These are phyloP conservation scores for Rhododendron williamsianum DNA, from an alignment of 148 eudicot species.

Conservation along the genomic window DNA sequence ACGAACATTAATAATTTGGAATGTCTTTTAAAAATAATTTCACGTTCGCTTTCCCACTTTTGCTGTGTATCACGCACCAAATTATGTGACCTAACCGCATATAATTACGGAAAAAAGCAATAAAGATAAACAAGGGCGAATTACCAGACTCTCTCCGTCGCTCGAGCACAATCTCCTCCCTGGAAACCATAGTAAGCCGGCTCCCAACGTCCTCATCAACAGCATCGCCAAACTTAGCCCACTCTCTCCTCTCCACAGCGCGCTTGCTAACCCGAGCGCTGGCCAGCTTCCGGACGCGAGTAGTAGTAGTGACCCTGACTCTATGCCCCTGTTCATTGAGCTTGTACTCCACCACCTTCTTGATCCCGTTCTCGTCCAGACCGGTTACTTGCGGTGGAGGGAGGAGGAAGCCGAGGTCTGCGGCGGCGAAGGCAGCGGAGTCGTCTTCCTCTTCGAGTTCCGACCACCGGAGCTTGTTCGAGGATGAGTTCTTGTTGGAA, in stretches of 20 bases:
- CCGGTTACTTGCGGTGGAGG: constrained; percentile 61
- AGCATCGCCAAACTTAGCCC: constrained; percentile 70
- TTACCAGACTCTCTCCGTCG: constrained; percentile 51
- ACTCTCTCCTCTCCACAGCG: constrained; percentile 52
- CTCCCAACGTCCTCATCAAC: constrained; percentile 52
- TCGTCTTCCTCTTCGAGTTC: constrained; percentile 43
- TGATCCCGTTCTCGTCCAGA: constrained; percentile 55
- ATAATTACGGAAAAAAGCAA: not conserved
- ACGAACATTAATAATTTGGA: no score
- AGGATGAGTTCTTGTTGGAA: no score
- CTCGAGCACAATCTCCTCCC: constrained; percentile 60
- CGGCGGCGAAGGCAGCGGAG: constrained; percentile 30
- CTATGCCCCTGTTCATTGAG: constrained; percentile 52
- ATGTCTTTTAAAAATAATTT: no score
- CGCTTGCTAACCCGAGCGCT: constrained; percentile 54
- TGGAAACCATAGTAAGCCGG: constrained; percentile 59
- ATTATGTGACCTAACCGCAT: constrained; percentile 2
- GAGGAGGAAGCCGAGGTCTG: constrained; percentile 29
- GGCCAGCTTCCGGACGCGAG: constrained; percentile 57
- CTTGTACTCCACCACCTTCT: constrained; percentile 52
- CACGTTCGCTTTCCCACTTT: no score
- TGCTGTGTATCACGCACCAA: no score
- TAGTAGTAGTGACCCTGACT: constrained; percentile 52
- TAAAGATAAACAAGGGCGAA: not conserved
- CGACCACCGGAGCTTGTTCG: constrained; percentile 56